These are phyloP conservation scores for Trametes elegans DNA, from an alignment of 768 basidiomycete species.

Conservation along the genomic window DNA sequence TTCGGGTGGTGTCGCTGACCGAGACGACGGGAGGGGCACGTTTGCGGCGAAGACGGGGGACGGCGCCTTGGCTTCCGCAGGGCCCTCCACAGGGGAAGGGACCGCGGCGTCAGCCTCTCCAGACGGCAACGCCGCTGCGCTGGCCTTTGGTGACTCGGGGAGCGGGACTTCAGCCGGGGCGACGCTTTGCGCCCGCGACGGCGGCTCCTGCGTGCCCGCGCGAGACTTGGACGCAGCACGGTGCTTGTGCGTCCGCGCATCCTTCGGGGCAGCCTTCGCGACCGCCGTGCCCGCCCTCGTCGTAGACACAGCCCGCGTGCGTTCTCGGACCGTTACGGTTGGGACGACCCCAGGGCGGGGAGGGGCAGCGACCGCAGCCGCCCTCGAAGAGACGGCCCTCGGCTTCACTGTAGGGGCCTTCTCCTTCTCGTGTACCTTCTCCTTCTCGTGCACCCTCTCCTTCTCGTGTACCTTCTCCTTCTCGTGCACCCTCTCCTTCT, in stretches of 20 bases:
- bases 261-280: slow-evolving; percentile 2
- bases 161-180: slow-evolving; percentile 14
- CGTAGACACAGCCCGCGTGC: background rate
- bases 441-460: background rate
- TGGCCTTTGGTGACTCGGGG: slow-evolving; percentile 7
- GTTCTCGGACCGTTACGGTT: slow-evolving; percentile 13
- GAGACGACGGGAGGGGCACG: slow-evolving; percentile 1
- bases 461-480: slow-evolving; percentile 2
- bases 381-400: background rate
- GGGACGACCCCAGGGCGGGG: background rate
- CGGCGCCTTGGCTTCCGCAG: background rate
- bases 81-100: no score
- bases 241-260: background rate
- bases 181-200: slow-evolving; percentile 4
- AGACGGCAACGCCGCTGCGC: background rate
- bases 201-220: slow-evolving; percentile 5
- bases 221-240: background rate
- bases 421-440: background rate
- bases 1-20: background rate
- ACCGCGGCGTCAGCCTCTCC: background rate
- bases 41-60: background rate
- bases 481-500: background rate
- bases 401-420: background rate
- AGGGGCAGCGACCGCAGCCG: background rate
- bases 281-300: background rate